Evolutionary conservation across 2,329 filamentous ascomycete species (phyloP).

Genomic region (Lasiodiplodia theobromae): DNA sequence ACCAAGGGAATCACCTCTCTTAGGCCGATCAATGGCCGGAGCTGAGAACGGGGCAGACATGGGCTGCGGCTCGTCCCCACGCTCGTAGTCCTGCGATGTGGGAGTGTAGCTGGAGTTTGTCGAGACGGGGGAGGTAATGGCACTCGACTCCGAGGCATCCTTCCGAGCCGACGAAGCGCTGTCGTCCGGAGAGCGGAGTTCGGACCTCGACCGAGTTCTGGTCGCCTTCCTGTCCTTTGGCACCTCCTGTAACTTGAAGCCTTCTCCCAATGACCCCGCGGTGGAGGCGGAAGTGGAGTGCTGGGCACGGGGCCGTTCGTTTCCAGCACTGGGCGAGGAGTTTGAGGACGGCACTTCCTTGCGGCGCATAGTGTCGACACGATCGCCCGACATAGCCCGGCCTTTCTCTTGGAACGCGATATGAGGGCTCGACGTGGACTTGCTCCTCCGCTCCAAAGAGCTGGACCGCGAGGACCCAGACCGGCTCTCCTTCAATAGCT

Average conservation of each 20-base stretch:
- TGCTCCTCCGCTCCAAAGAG: constrained; percentile 51
- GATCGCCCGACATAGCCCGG: constrained; percentile 64
- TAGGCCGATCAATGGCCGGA: constrained; percentile 54
- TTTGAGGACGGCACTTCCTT: constrained; percentile 40
- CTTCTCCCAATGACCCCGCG: constrained; percentile 44
- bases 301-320: constrained; percentile 58
- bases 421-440: constrained; percentile 71
- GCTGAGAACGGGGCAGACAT: constrained; percentile 42
- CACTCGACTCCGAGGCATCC: constrained; percentile 26
- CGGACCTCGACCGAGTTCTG: constrained; percentile 55
- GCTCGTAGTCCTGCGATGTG: constrained; percentile 42
- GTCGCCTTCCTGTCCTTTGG: constrained; percentile 68
- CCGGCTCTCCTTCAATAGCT: constrained; percentile 50
- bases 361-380: constrained; percentile 57
- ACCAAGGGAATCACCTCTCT: constrained; percentile 67
- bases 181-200: constrained; percentile 46
- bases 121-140: constrained; percentile 25
- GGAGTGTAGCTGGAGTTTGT: constrained; percentile 28
- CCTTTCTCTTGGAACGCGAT: constrained; percentile 91
- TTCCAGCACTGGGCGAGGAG: constrained; percentile 42
- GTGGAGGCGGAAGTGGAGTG: constrained; percentile 44
- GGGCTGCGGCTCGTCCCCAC: constrained; percentile 38
- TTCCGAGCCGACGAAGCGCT: constrained; percentile 13
- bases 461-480: constrained; percentile 51
- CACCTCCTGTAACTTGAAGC: constrained; percentile 81